A percentile compares a stretch with the other conserved stretches of the same genome.
These are phyloP conservation scores for Epichloe hybrida DNA, from an alignment of 2,329 filamentous ascomycete genomes.

Conservation along the genomic window DNA sequence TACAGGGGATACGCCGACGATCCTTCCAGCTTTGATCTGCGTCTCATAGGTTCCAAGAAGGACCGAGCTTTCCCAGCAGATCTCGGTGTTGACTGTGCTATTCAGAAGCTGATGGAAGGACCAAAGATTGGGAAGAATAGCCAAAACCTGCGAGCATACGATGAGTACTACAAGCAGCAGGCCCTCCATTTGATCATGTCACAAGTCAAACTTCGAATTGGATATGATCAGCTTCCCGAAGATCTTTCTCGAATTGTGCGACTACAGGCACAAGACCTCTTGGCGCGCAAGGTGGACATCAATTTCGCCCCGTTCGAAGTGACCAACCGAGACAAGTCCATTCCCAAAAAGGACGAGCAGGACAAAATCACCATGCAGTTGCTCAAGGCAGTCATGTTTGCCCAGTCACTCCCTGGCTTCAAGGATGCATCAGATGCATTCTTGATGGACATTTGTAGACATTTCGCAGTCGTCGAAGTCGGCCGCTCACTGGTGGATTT, in stretches of 20 bases:
- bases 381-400: constrained; percentile 77
- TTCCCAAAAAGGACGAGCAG: constrained; percentile 81
- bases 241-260: constrained; percentile 76
- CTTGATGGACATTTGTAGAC: constrained; percentile 68
- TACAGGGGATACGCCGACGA: constrained; percentile 85
- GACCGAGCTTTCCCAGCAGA: constrained; percentile 79
- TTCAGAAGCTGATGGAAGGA: constrained; percentile 72
- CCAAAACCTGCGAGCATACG: constrained; percentile 44
- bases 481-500: constrained; percentile 70
- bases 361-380: constrained; percentile 73
- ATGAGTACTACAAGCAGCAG: constrained; percentile 85
- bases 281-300: constrained; percentile 56
- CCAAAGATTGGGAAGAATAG: constrained; percentile 46
- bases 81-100: constrained; percentile 76
- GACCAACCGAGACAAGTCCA: constrained; percentile 69
- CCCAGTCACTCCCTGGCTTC: constrained; percentile 69
- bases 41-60: constrained; percentile 76
- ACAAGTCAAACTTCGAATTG: constrained; percentile 82
- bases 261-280: constrained; percentile 76
- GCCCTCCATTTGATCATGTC: constrained; percentile 77
- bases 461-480: constrained; percentile 83
- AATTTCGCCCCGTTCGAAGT: constrained; percentile 58
- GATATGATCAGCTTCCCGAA: constrained; percentile 75
- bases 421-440: constrained; percentile 63
- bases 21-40: constrained; percentile 71